Evolutionary conservation across 441 rosid species (phyloP).

Genomic region (Syzygium malaccense): DNA sequence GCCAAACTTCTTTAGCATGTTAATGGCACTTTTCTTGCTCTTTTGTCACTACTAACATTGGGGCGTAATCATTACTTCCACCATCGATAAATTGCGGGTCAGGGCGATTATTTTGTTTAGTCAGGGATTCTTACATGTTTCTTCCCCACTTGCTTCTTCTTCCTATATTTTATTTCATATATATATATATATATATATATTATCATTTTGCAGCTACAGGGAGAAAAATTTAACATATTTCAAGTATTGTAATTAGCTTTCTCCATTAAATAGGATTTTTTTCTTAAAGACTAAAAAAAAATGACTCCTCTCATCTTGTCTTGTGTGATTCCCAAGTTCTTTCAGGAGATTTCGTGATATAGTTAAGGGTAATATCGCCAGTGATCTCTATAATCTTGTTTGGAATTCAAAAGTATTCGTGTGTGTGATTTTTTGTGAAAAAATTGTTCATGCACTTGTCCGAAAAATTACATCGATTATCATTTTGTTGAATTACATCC

Average conservation of each 20-base stretch:
- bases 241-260: neutral
- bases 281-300: neutral
- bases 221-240: neutral
- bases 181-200: too few relatives aligned
- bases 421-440: neutral
- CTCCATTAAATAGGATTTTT: neutral
- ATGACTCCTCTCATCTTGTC: neutral
- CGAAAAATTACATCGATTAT: neutral
- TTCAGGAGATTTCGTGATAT: neutral
- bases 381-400: neutral
- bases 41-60: neutral
- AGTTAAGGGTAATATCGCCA: neutral
- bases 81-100: neutral
- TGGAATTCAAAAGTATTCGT: neutral
- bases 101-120: neutral
- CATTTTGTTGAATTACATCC: neutral
- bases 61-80: neutral
- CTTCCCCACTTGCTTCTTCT: neutral
- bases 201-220: neutral
- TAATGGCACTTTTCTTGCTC: neutral
- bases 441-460: neutral
- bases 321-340: neutral
- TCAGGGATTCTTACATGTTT: neutral
- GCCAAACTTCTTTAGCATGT: neutral
- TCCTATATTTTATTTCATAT: neutral